Base-by-base conservation (phyloP, 2,329 filamentous ascomycete species). In the Cyclaneusma minus region DNA sequence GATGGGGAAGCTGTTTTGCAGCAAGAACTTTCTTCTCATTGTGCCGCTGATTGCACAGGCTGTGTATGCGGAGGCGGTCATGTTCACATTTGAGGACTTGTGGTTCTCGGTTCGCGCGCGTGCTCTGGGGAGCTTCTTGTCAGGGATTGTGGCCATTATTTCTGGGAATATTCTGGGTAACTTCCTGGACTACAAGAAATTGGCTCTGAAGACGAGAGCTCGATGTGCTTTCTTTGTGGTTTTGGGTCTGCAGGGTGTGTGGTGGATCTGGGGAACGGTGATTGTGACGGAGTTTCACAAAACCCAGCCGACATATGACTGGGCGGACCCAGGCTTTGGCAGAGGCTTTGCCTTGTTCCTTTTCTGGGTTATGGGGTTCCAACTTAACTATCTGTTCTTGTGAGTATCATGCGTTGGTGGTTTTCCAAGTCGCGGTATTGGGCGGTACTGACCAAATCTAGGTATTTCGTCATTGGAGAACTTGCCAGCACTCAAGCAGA, bases 361-460 rank as follows among this genome's bases (percentile, higher is more conserved):
- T 5, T 66, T 83, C 37, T 60, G 78, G 37, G 68, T 70, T 0
- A 50, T 67, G 7, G 67, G 71, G 0, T 82, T 82, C 38, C 76
- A 82, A 48, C 37, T 80, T 6, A 82, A 82, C 45, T 83, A 83
- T 43, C 58, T 81, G 35, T 81, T 71, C 44, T 48, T 81, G 57
- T 73, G 41, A 48, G 62, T 10, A 20, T 3, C 15, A n/a, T 18
- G 10, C 6, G 11, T 7, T 6, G 6, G 12, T 4, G 7, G 4
- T 7, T 16, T 9, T 29, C 25, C 19, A 2, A 3, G 12, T 24
- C 10, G 2, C 19, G n/a, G 10, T 22, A 10, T 7, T 2, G 14
- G 8, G 11, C 18, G 14, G 11, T 25, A 25, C 25, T 32, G 7
- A 21, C 16, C 3, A 4, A 13, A 5, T 21, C 3, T 22, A 71